phyloP scores from a whole-genome alignment of 169 alveolate species.

The Eimeria maxima region DNA sequence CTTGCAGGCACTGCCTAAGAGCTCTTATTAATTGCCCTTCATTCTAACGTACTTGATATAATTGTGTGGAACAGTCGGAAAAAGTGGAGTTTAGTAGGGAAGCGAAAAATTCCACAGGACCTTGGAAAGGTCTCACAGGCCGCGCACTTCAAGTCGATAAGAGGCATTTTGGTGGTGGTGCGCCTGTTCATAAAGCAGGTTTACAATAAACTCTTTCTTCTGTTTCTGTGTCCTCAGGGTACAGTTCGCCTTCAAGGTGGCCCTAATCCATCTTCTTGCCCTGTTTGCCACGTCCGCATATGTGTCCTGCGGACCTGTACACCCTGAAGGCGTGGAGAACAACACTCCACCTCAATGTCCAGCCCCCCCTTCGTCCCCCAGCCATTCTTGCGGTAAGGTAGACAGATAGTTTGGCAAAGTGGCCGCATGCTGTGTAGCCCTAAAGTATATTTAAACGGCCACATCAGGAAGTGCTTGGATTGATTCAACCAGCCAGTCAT shows the following conservation, averaged over 20 bases:
- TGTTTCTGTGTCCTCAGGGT: not conserved
- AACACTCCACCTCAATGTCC: not conserved
- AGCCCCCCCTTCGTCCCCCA: not conserved
- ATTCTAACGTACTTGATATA: not conserved
- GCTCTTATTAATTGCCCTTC: not conserved
- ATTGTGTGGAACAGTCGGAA: too few relatives aligned
- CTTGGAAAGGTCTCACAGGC: not conserved
- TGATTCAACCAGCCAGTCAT: too few relatives aligned
- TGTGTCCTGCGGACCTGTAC: not conserved
- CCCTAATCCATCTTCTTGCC: not conserved
- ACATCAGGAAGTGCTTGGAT: too few relatives aligned
- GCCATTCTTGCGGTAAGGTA: not conserved
- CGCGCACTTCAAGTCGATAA: not conserved
- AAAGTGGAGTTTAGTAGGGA: not conserved
- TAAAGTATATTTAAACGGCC: too few relatives aligned
- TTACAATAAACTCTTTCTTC: not conserved
- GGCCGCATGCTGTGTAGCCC: not conserved
- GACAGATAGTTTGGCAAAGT: not conserved
- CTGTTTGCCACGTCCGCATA: not conserved
- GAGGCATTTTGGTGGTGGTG: too few relatives aligned
- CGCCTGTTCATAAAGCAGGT: too few relatives aligned
- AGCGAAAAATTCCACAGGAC: not conserved
- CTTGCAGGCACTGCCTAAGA: not conserved
- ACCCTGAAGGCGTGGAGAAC: not conserved
- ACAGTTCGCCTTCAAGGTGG: not conserved